A percentile compares a stretch with the other conserved stretches of the same genome.
Conservation (phyloP, 2,329 filamentous ascomycete species). For the Fusarium goolgardi region DNA sequence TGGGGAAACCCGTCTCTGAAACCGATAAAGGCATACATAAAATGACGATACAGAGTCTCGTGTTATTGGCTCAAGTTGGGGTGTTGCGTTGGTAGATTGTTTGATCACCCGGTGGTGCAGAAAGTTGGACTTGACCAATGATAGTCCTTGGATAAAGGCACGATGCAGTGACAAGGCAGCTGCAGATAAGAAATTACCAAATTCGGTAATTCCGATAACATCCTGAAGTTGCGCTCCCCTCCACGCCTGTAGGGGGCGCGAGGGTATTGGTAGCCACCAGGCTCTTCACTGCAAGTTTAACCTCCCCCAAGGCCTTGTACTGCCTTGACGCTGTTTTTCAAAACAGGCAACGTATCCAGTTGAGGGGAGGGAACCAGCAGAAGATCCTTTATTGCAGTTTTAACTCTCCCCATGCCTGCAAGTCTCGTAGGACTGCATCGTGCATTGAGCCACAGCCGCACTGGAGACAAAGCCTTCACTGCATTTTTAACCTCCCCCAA, state of each 20-base stretch:
- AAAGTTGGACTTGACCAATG: constrained; percentile 12
- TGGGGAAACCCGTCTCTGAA: constrained; percentile 5
- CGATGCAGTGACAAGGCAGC: constrained; percentile 14
- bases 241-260: too few species aligned
- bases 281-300: not conserved
- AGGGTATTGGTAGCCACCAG: too few species aligned
- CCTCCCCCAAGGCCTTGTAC: not conserved
- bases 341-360: not conserved
- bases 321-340: not conserved
- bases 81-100: constrained; percentile 15
- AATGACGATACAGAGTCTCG: constrained; percentile 8
- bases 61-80: not conserved
- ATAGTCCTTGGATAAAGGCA: not conserved
- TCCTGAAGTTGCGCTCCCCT: too few species aligned
- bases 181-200: constrained; percentile 10
- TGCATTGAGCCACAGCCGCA: too few species aligned
- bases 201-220: constrained; percentile 4
- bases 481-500: not conserved
- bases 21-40: constrained; percentile 3
- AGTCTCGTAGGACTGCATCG: too few species aligned
- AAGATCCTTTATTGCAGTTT: too few species aligned
- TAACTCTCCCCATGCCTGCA: too few species aligned
- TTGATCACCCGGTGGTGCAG: constrained; percentile 15
- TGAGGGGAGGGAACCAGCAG: too few species aligned
- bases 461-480: not conserved